Conservation (phyloP, 805 yeast genomes). For the Teunomyces cretensis region DNA sequence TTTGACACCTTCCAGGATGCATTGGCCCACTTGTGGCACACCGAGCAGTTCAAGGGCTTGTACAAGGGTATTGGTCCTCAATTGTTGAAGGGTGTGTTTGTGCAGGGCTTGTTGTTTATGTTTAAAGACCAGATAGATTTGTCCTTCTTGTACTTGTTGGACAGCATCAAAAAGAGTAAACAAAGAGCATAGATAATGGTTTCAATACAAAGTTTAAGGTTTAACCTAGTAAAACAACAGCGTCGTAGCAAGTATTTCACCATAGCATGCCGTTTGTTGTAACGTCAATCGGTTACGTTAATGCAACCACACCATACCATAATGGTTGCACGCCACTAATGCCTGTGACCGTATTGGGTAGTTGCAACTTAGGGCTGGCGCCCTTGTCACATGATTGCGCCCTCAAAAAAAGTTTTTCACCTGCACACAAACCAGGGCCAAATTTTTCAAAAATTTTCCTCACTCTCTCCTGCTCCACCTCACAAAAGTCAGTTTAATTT, state of each 20-base stretch:
- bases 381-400: neutral
- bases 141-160: conserved; percentile 35
- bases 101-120: conserved; percentile 81
- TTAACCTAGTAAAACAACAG: no score
- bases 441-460: conserved; percentile 9
- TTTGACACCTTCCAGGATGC: conserved; percentile 65
- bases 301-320: no score
- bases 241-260: no score
- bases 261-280: no score
- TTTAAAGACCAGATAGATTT: conserved; percentile 67
- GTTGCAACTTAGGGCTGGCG: neutral
- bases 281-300: neutral
- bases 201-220: no score
- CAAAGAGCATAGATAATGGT: conserved; percentile 1
- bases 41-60: conserved; percentile 64
- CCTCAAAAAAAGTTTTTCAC: neutral
- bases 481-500: conserved; percentile 4
- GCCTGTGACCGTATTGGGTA: no score
- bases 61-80: conserved; percentile 86
- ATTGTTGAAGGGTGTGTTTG: conserved; percentile 74
- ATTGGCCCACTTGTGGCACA: conserved; percentile 53
- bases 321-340: neutral
- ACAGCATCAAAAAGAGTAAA: conserved; percentile 20
- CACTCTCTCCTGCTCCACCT: neutral
- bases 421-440: neutral